These are phyloP conservation scores for Penicillium atrosanguineum DNA, from an alignment of 495 filamentous ascomycete species.

Conservation along the genomic window DNA sequence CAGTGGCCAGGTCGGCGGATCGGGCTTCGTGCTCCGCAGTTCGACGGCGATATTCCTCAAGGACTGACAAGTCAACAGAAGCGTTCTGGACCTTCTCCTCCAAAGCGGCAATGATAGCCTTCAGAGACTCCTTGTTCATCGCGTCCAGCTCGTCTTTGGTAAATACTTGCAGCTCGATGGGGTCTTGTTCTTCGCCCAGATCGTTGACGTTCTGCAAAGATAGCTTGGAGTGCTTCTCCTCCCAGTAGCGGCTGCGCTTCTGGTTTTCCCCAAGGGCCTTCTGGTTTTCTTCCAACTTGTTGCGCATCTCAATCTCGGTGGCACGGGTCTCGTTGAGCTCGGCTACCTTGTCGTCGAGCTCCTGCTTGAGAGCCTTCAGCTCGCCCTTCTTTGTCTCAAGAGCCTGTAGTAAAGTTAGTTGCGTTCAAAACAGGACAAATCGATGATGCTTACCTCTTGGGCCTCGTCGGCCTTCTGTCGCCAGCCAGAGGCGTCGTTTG, in stretches of 20 bases:
- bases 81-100: conserved; percentile 92
- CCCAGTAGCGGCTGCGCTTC: conserved; percentile 79
- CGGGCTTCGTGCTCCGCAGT: conserved; percentile 83
- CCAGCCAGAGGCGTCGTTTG: conserved; percentile 67
- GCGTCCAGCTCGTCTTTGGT: conserved; percentile 90
- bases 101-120: conserved; percentile 81
- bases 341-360: conserved; percentile 81
- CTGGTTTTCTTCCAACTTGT: conserved; percentile 91
- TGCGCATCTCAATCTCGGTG: conserved; percentile 95
- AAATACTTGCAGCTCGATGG: conserved; percentile 69
- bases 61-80: conserved; percentile 84
- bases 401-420: conserved; percentile 36
- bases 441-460: conserved; percentile 54
- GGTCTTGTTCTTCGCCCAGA: conserved; percentile 53
- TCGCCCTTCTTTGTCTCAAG: conserved; percentile 78
- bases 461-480: conserved; percentile 79
- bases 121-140: conserved; percentile 84
- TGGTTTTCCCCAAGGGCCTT: conserved; percentile 86
- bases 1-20: conserved; percentile 71
- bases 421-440: background rate
- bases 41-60: conserved; percentile 88
- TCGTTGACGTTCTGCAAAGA: conserved; percentile 75
- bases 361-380: conserved; percentile 72
- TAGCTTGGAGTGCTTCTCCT: conserved; percentile 79
- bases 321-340: conserved; percentile 89